A percentile compares a stretch with the other conserved stretches of the same genome.
These are phyloP conservation scores for Dryas integrifolia DNA, from an alignment of 331 rosid genomes.

Conservation along the genomic window DNA sequence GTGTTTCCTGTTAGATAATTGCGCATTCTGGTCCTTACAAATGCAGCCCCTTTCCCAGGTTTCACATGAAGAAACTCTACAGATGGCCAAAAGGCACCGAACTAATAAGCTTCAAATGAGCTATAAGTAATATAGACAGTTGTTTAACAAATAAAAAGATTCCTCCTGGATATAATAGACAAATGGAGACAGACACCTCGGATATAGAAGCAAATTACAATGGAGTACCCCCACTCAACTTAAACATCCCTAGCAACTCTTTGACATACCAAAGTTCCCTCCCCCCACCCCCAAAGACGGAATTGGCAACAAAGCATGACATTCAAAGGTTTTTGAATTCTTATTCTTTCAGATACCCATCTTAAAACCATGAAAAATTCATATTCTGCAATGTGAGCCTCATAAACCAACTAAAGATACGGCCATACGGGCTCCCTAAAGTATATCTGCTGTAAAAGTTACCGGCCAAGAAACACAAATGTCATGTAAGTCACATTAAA, in stretches of 20 bases:
- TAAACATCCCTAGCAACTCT: background rate
- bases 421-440: background rate
- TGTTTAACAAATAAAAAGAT: background rate
- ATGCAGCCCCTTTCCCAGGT: slow-evolving; percentile 96
- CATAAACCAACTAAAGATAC: background rate
- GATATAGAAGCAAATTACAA: background rate
- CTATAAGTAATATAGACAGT: background rate
- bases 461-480: background rate
- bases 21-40: slow-evolving; percentile 80
- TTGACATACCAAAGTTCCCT: background rate
- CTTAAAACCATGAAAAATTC: background rate
- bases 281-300: background rate
- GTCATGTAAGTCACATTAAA: background rate
- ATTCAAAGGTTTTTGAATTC: background rate
- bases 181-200: background rate
- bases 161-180: background rate
- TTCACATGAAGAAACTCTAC: slow-evolving; percentile 89
- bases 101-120: background rate
- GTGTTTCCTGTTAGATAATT: slow-evolving; percentile 75
- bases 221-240: background rate
- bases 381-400: background rate
- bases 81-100: slow-evolving; percentile 20
- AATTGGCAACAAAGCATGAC: background rate
- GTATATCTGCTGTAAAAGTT: background rate
- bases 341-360: background rate